Evolutionary conservation across 2,329 filamentous ascomycete genomes (phyloP).

Genomic region (Metarhizium brunneum): DNA sequence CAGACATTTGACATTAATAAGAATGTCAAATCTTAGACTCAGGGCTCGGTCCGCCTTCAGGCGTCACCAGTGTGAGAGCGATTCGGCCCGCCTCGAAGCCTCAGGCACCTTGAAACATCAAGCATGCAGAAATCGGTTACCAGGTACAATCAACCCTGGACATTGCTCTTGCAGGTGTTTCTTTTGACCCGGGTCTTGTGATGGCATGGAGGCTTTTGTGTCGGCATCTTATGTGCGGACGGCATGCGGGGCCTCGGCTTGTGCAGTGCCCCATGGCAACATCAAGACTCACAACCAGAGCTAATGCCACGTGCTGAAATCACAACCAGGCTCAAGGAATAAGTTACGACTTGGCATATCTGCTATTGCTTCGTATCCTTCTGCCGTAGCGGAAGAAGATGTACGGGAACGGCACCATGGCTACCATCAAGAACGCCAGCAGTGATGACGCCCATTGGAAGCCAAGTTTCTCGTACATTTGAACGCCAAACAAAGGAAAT

Average conservation of each 20-base stretch:
- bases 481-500: slow-evolving; percentile 67
- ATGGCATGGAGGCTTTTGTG: not conserved
- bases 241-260: not conserved
- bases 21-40: not conserved
- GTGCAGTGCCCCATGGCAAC: not conserved
- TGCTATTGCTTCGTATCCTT: slow-evolving; percentile 42
- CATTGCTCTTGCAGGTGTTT: not conserved
- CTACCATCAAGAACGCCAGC: slow-evolving; percentile 50
- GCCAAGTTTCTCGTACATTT: slow-evolving; percentile 62
- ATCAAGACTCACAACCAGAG: not conserved
- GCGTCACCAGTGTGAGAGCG: not conserved
- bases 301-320: not conserved
- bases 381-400: slow-evolving; percentile 55
- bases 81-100: not conserved
- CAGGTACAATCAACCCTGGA: not conserved
- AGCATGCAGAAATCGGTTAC: not conserved
- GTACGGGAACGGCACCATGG: slow-evolving; percentile 56
- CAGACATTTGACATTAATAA: not conserved
- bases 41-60: not conserved
- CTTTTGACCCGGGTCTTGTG: not conserved
- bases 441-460: slow-evolving; percentile 60
- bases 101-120: not conserved
- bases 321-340: not conserved
- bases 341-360: slow-evolving; percentile 33
- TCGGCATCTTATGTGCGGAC: not conserved